Evolutionary conservation across 352 stramenopile genomes (phyloP).

Genomic region (Phytophthora rubi): DNA sequence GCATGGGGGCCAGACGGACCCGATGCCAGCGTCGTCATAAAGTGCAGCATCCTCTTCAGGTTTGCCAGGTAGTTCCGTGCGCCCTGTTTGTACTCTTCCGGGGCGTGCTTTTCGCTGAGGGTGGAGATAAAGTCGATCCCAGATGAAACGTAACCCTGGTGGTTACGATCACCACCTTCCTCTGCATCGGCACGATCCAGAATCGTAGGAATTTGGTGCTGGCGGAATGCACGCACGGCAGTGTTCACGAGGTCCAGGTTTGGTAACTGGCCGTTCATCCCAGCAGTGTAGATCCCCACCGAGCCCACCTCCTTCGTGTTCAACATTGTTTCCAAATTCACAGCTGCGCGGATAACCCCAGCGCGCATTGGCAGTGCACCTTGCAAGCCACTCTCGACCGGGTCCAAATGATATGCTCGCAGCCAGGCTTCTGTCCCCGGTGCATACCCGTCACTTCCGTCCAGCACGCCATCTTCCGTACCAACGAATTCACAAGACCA

Average conservation of each 20-base stretch:
- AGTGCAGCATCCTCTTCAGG: constrained; percentile 76
- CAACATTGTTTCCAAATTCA: constrained; percentile 72
- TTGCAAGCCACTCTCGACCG: constrained; percentile 30
- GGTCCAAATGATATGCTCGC: constrained; percentile 71
- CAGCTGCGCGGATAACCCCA: constrained; percentile 75
- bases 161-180: background rate
- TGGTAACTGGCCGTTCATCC: constrained; percentile 85
- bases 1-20: constrained; percentile 74
- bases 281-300: constrained; percentile 68
- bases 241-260: constrained; percentile 90
- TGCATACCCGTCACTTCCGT: constrained; percentile 68
- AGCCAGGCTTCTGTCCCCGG: constrained; percentile 78
- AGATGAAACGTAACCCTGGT: constrained; percentile 17
- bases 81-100: constrained; percentile 27
- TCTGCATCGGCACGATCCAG: constrained; percentile 51
- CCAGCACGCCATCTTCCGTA: constrained; percentile 56
- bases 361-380: constrained; percentile 64
- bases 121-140: background rate
- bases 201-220: constrained; percentile 54
- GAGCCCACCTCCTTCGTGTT: constrained; percentile 34
- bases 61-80: constrained; percentile 55
- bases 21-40: constrained; percentile 75
- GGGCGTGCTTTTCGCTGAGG: constrained; percentile 20
- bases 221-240: constrained; percentile 54
- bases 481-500: background rate